These are phyloP conservation scores for Cytospora schulzeri DNA, from an alignment of 2,329 filamentous ascomycete species.

Conservation along the genomic window DNA sequence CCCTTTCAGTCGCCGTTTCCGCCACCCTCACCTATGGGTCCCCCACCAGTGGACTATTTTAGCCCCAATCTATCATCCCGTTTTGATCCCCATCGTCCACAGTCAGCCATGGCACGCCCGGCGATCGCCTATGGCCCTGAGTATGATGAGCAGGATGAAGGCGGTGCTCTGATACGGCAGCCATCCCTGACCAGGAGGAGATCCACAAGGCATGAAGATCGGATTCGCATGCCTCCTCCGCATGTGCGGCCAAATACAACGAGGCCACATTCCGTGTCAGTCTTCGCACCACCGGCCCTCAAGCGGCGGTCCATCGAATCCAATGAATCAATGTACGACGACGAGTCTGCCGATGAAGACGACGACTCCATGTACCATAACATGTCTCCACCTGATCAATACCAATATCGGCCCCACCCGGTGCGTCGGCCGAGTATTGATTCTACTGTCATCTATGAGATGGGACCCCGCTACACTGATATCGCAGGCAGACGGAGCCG, in stretches of 20 bases:
- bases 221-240: slow-evolving; percentile 53
- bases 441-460: slow-evolving; percentile 43
- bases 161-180: slow-evolving; percentile 42
- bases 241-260: slow-evolving; percentile 41
- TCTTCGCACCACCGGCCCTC: slow-evolving; percentile 36
- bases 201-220: slow-evolving; percentile 44
- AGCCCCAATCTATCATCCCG: slow-evolving; percentile 13
- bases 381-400: slow-evolving; percentile 38
- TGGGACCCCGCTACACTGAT: slow-evolving; percentile 44
- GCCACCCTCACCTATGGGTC: slow-evolving; percentile 20
- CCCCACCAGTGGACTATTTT: slow-evolving; percentile 24
- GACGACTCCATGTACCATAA: slow-evolving; percentile 44
- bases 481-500: slow-evolving; percentile 41
- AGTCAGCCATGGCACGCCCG: slow-evolving; percentile 15
- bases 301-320: slow-evolving; percentile 31
- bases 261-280: slow-evolving; percentile 35
- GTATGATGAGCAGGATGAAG: slow-evolving; percentile 45
- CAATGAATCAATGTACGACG: slow-evolving; percentile 36
- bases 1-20: slow-evolving; percentile 29
- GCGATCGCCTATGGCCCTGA: slow-evolving; percentile 1
- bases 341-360: slow-evolving; percentile 41
- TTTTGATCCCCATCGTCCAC: slow-evolving; percentile 17
- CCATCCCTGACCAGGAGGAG: slow-evolving; percentile 43
- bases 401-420: slow-evolving; percentile 35
- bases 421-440: slow-evolving; percentile 39